Evolutionary conservation across 768 basidiomycete species (phyloP), one percentile per base, ranked within the genome.

Genomic region (Boletus reticulatus): DNA sequence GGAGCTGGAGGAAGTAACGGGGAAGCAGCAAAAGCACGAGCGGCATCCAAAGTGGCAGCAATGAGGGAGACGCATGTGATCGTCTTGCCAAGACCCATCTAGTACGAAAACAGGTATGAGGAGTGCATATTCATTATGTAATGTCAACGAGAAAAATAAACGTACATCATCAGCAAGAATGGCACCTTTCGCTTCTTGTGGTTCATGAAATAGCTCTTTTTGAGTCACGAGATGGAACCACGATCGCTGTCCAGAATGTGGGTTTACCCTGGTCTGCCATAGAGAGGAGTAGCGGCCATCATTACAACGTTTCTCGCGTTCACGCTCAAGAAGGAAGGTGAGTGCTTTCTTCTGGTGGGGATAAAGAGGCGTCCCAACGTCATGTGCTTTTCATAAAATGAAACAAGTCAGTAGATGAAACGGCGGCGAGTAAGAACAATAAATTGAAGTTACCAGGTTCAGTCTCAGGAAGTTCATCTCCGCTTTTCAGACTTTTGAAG

Each of bases 51-150:
- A 2, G 97, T 98, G 29, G 89, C 83, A 12, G 93, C 94, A 48
- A 99, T 88, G 48, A 99, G 80, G 16, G 96, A 91, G 24, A 98
- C 91, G 58, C 95, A 92, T 31, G 94, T 92, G 50, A 98, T 94
- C 0, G 96, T 98, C 74, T 98, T 98, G 17, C 96, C 96, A 29
- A 99, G 83, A 62, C 96, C 96, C 95, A 97, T 98, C 94, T 97
- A 56, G 50, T 32, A 39, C 12, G n/a, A 10, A 14, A 16, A 50
- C 29, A 20, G 16, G 49, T 5, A 17, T 27, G 27, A 56, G 34
- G 50, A 56, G 38, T 63, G 42, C 44, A 52, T 27, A 20, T 55
- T 60, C 48, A 52, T 52, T 61, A 63, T 55, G 55, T 53, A 50
- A 55, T 41, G 44, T 41, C 31, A 31, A 51, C 48, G 29, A 41